Evolutionary conservation across 2,329 filamentous ascomycete species (phyloP).

Genomic region (Exophiala spinifera): DNA sequence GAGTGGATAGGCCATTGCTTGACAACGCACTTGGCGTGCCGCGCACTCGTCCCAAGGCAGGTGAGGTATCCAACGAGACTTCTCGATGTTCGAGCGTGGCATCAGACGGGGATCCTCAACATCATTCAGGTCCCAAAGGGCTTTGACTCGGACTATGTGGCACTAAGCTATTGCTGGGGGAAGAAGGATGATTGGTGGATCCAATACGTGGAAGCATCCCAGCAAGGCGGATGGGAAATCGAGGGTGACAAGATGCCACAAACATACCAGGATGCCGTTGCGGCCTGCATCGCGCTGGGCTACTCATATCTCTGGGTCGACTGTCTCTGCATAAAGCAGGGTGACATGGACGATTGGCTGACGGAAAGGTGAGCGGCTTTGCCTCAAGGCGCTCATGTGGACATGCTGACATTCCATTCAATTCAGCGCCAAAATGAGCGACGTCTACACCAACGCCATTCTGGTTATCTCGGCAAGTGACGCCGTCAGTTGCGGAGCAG

Average conservation of each 20-base stretch:
- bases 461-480: slow-evolving; percentile 5
- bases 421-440: slow-evolving; percentile 9
- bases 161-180: slow-evolving; percentile 17
- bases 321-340: slow-evolving; percentile 9
- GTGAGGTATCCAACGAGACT: slow-evolving; percentile 2
- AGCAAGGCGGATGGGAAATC: background rate
- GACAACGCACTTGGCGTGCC: slow-evolving; percentile 1
- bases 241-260: slow-evolving; percentile 3
- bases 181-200: background rate
- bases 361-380: background rate
- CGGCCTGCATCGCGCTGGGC: slow-evolving; percentile 1
- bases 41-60: background rate
- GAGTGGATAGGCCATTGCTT: slow-evolving; percentile 1
- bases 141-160: slow-evolving; percentile 10
- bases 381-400: no score
- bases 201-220: background rate
- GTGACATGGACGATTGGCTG: slow-evolving; percentile 5
- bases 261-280: slow-evolving; percentile 12
- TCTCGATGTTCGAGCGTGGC: no score
- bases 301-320: slow-evolving; percentile 15
- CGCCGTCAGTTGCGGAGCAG: background rate
- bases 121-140: no score
- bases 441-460: slow-evolving; percentile 5
- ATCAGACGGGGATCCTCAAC: background rate
- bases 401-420: no score